A percentile compares a stretch with the other conserved stretches of the same genome.
Conservation (phyloP, 257 asterid genomes). For the Cruciata laevipes region DNA sequence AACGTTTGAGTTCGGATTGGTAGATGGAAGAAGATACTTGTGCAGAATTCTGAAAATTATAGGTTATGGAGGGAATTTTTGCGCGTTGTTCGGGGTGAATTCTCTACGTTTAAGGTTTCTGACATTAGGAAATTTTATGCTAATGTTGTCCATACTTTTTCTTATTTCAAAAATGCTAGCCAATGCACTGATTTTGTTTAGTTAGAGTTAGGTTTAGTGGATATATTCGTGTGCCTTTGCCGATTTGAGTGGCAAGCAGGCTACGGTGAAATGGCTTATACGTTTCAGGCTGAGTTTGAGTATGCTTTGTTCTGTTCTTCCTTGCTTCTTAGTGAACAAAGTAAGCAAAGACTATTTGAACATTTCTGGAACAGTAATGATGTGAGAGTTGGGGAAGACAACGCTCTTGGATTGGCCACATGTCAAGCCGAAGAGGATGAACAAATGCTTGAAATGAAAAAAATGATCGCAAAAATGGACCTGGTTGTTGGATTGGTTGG, state of each 20-base stretch:
- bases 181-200: conserved; percentile 34
- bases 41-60: conserved; percentile 65
- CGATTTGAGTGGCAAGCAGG: conserved; percentile 98
- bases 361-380: conserved; percentile 89
- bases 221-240: conserved; percentile 67
- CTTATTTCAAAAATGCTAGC: conserved; percentile 44
- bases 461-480: conserved; percentile 43
- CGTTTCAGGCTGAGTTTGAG: conserved; percentile 89
- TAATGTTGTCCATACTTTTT: conserved; percentile 82
- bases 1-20: conserved; percentile 53
- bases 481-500: conserved; percentile 99
- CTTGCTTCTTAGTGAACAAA: conserved; percentile 71
- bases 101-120: conserved; percentile 89
- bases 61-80: conserved; percentile 86
- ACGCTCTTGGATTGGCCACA: conserved; percentile 86
- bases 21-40: conserved; percentile 84
- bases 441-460: conserved; percentile 59
- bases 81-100: conserved; percentile 68
- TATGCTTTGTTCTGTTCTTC: conserved; percentile 75
- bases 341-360: conserved; percentile 76
- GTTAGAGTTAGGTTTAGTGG: conserved; percentile 77
- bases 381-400: conserved; percentile 93
- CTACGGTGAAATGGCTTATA: conserved; percentile 86
- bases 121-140: conserved; percentile 87
- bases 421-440: conserved; percentile 95